Evolutionary conservation across 768 basidiomycete genomes (phyloP).

Genomic region (Suillus discolor): DNA sequence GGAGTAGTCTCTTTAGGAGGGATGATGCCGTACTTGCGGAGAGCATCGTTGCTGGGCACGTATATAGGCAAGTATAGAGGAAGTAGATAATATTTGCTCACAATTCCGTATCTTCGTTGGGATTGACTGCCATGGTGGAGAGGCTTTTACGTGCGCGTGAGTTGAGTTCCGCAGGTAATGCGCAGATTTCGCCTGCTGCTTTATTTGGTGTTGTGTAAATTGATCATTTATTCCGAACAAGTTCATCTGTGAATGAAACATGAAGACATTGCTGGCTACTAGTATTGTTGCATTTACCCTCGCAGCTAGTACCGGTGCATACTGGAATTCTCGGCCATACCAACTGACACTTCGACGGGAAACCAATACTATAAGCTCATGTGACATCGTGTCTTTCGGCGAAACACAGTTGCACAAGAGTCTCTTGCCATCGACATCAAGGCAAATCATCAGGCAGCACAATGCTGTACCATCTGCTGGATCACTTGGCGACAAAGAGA

Average conservation of each 20-base stretch:
- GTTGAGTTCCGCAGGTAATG: not conserved
- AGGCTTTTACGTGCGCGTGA: not conserved
- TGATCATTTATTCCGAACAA: not conserved
- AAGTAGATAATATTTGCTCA: conserved; percentile 40
- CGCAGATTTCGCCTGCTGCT: not conserved
- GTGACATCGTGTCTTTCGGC: not conserved
- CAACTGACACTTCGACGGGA: conserved; percentile 2
- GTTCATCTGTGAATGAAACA: not conserved
- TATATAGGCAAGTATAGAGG: not conserved
- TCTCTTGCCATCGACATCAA: not conserved
- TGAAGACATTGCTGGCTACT: not conserved
- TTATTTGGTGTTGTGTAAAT: not conserved
- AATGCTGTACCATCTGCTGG: not conserved
- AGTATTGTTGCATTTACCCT: not conserved
- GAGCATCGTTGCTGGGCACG: conserved; percentile 80
- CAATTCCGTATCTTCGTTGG: conserved; percentile 97
- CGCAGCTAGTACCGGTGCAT: not conserved
- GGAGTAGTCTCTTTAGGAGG: conserved; percentile 72
- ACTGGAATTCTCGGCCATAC: not conserved
- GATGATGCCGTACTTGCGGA: conserved; percentile 90
- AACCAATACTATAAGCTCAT: not conserved
- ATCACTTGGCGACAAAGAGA: not conserved
- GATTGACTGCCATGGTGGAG: conserved; percentile 64
- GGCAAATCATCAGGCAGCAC: conserved; percentile 1
- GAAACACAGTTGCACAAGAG: conserved; percentile 1